Evolutionary conservation across 768 basidiomycete species (phyloP).

Genomic region (Tulasnella sp.): DNA sequence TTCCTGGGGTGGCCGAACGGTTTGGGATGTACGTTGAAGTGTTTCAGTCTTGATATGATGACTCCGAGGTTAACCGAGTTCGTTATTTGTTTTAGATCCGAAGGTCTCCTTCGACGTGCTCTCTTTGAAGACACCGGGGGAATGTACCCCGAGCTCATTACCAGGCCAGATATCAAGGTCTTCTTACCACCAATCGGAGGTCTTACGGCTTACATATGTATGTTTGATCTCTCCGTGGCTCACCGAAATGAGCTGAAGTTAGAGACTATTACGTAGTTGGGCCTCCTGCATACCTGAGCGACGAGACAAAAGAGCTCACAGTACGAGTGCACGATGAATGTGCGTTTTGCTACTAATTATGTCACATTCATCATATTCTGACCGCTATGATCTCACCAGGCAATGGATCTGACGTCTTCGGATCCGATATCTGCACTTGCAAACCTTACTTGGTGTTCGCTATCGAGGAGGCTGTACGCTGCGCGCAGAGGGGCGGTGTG

Average conservation of each 20-base stretch:
- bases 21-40: constrained; percentile 65
- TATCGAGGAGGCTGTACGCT: constrained; percentile 84
- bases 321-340: constrained; percentile 93
- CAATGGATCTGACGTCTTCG: constrained; percentile 94
- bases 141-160: constrained; percentile 93
- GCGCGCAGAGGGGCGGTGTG: constrained; percentile 75
- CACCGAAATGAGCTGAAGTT: neutral
- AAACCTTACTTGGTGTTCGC: constrained; percentile 88
- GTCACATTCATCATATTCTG: neutral
- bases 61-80: neutral
- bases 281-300: constrained; percentile 63
- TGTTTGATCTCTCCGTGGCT: constrained; percentile 19
- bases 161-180: constrained; percentile 87
- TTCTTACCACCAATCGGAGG: constrained; percentile 93
- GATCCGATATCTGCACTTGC: constrained; percentile 54
- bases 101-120: constrained; percentile 73
- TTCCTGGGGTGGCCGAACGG: constrained; percentile 88
- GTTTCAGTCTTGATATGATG: neutral
- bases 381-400: too few species aligned
- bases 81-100: constrained; percentile 41
- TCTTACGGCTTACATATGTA: constrained; percentile 85
- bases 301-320: constrained; percentile 69
- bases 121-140: constrained; percentile 95
- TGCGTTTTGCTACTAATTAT: too few species aligned
- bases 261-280: constrained; percentile 44